Evolutionary conservation across 202 grass and related monocot species (phyloP).

Genomic region (Eragrostis tef): DNA sequence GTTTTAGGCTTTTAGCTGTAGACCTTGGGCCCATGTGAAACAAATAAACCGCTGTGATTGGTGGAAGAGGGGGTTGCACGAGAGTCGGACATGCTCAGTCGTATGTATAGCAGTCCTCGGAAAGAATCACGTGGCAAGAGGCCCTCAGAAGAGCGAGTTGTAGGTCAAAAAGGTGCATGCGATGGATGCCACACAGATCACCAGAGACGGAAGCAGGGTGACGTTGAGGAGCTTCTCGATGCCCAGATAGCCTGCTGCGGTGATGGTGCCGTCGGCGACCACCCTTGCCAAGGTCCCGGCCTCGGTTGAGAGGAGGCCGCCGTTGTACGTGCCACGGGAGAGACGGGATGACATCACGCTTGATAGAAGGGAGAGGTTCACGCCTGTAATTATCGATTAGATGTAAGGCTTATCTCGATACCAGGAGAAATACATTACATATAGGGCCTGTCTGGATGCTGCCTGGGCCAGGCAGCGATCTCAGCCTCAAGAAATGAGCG

Average conservation of each 20-base stretch:
- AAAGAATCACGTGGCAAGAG: background rate
- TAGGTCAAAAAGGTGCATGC: conserved; percentile 72
- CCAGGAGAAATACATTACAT: background rate
- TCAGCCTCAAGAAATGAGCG: no score
- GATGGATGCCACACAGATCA: conserved; percentile 73
- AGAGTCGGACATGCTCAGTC: no score
- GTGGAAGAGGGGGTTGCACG: no score
- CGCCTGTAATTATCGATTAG: conserved; percentile 53
- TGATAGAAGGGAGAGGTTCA: conserved; percentile 86
- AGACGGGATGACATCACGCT: conserved; percentile 94
- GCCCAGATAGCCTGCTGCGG: conserved; percentile 73
- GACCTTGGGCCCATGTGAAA: no score
- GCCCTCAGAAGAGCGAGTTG: conserved; percentile 75
- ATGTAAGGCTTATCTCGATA: background rate
- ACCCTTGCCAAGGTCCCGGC: conserved; percentile 89
- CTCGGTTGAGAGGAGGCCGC: conserved; percentile 85
- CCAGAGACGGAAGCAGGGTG: conserved; percentile 79
- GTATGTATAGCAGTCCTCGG: no score
- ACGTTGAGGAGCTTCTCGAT: conserved; percentile 77
- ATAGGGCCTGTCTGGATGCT: no score
- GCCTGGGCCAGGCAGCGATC: no score
- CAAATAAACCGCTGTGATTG: no score
- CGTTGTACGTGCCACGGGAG: conserved; percentile 80
- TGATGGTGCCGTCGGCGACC: conserved; percentile 83
- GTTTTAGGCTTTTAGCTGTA: no score